These are phyloP conservation scores for Chaetomiaceae sp. DNA, from an alignment of 2,329 filamentous ascomycete genomes.

Conservation along the genomic window DNA sequence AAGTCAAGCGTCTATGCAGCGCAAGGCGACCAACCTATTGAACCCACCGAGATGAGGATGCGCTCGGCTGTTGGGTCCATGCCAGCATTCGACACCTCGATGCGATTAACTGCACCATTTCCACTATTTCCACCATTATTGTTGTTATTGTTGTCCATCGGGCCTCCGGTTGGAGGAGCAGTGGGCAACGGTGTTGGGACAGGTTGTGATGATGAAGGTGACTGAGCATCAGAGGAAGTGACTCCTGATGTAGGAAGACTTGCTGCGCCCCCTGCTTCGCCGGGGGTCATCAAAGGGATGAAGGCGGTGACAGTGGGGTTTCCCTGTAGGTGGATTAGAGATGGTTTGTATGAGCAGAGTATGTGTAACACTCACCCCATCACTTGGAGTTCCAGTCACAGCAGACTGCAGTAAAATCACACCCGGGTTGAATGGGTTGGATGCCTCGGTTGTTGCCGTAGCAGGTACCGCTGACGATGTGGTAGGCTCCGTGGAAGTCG, in stretches of 20 bases:
- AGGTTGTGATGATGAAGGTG: neutral
- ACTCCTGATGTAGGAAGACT: neutral
- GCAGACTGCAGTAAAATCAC: constrained; percentile 15
- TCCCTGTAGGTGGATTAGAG: constrained; percentile 7
- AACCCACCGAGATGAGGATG: constrained; percentile 33
- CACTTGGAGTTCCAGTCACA: constrained; percentile 8
- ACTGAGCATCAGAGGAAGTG: neutral
- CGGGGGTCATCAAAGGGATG: constrained; percentile 9
- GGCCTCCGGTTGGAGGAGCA: constrained; percentile 11
- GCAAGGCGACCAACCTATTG: constrained; percentile 30
- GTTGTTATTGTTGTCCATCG: constrained; percentile 1
- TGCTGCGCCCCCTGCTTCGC: neutral
- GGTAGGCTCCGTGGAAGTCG: constrained; percentile 1
- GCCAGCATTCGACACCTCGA: constrained; percentile 11
- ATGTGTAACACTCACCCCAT: constrained; percentile 14
- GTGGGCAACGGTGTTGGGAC: constrained; percentile 4
- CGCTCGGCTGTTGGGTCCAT: constrained; percentile 29
- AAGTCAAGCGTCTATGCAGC: neutral
- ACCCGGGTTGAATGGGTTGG: constrained; percentile 1
- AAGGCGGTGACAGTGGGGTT: constrained; percentile 12
- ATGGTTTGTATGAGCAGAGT: neutral
- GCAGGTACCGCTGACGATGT: neutral
- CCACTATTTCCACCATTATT: neutral
- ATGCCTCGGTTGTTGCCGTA: neutral
- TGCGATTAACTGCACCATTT: neutral